Percentiles rank a stretch among this genome's conserved stretches.
Evolutionary conservation across 148 eudicot species (phyloP).

Genomic region (Rhododendron kiyosumense): DNA sequence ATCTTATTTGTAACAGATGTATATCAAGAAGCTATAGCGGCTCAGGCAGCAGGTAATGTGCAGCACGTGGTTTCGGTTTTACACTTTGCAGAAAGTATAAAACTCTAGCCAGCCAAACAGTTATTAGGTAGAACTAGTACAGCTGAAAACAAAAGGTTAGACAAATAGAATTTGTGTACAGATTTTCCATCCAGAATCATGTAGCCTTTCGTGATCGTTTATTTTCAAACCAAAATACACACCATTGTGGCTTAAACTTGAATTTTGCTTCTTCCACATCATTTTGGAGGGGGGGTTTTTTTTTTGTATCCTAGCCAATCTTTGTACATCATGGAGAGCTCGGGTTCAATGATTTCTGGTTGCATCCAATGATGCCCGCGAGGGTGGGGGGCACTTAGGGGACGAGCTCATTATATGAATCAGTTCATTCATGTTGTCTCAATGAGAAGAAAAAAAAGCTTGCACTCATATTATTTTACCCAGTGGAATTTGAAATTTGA

Average conservation of each 20-base stretch:
- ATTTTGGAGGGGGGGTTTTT: neutral
- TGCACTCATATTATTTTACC: neutral
- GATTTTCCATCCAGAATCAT: neutral
- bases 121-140: neutral
- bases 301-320: neutral
- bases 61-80: neutral
- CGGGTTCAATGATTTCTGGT: neutral
- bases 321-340: neutral
- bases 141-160: neutral
- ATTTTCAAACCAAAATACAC: neutral
- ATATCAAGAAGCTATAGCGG: slow-evolving; percentile 88
- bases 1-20: slow-evolving; percentile 81
- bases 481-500: neutral
- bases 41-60: slow-evolving; percentile 76
- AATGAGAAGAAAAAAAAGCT: neutral
- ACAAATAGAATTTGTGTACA: neutral
- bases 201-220: neutral
- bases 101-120: slow-evolving; percentile 2
- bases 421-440: neutral
- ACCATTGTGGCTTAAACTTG: neutral
- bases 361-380: neutral
- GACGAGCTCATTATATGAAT: neutral
- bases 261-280: neutral
- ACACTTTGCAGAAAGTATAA: no score
- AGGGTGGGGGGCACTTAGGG: neutral